Percentiles rank a stretch among this genome's conserved stretches.
Conservation (phyloP, 305 asterid species). For the Plantago rigida region DNA sequence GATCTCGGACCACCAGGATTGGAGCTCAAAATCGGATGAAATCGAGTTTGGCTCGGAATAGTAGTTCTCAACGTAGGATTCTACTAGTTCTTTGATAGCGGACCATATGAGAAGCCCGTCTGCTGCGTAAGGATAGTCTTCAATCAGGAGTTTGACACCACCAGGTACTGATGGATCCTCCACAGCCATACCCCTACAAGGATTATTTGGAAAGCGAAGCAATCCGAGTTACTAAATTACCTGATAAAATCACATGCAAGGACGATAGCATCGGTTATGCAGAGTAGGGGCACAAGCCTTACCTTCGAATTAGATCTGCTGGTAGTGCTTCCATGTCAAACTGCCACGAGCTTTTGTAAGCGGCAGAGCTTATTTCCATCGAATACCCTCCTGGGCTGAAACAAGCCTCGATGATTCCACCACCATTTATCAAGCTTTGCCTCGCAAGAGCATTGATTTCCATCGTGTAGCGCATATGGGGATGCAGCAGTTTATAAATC, state of each 20-base stretch:
- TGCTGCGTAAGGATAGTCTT: slow-evolving; percentile 83
- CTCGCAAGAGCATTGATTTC: slow-evolving; percentile 72
- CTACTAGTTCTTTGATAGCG: slow-evolving; percentile 57
- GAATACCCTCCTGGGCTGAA: slow-evolving; percentile 69
- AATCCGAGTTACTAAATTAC: background rate
- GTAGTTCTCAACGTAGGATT: slow-evolving; percentile 53
- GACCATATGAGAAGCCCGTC: slow-evolving; percentile 80
- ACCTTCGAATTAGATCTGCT: slow-evolving; percentile 62
- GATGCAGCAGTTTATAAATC: slow-evolving; percentile 59
- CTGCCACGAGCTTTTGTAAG: slow-evolving; percentile 60
- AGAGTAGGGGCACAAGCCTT: background rate
- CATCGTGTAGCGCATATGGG: slow-evolving; percentile 79
- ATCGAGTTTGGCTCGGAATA: slow-evolving; percentile 47
- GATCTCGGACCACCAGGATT: slow-evolving; percentile 81
- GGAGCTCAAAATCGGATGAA: slow-evolving; percentile 62
- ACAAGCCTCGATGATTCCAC: slow-evolving; percentile 67
- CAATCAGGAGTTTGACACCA: slow-evolving; percentile 59
- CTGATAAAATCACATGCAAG: too few relatives aligned
- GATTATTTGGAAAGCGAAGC: background rate
- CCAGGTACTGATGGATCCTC: slow-evolving; percentile 68
- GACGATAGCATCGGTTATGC: too few relatives aligned
- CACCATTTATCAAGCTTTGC: slow-evolving; percentile 59
- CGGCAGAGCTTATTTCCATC: slow-evolving; percentile 70
- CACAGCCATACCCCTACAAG: slow-evolving; percentile 64
- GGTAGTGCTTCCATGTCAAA: slow-evolving; percentile 79